Conservation (phyloP, 2,329 filamentous ascomycete genomes). For the Hypoxylon sp. region DNA sequence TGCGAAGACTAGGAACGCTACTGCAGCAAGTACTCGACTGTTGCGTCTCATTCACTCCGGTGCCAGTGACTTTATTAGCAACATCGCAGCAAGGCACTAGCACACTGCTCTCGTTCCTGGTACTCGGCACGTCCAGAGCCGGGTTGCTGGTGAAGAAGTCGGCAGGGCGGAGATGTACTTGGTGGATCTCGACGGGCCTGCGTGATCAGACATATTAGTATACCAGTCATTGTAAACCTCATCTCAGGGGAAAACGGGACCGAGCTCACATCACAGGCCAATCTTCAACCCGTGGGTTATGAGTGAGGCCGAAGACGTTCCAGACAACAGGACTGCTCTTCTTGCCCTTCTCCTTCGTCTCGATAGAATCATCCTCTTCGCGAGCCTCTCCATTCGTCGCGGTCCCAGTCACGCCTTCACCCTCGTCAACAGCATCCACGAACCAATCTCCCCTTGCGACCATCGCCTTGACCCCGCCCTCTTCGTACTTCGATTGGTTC, state of each 20-base stretch:
- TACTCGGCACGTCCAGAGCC: conserved; percentile 60
- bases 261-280: conserved; percentile 64
- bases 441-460: conserved; percentile 63
- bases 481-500: conserved; percentile 61
- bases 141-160: conserved; percentile 64
- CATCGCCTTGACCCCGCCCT: conserved; percentile 62
- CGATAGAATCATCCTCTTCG: conserved; percentile 18
- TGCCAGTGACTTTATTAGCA: conserved; percentile 17
- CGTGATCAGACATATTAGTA: conserved; percentile 21
- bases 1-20: conserved; percentile 28
- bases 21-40: conserved; percentile 35
- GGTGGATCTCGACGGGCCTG: conserved; percentile 64
- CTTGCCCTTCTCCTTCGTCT: conserved; percentile 54
- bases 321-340: conserved; percentile 66
- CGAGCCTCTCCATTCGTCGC: conserved; percentile 45
- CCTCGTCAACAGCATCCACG: conserved; percentile 46
- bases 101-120: conserved; percentile 58
- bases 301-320: conserved; percentile 64
- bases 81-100: conserved; percentile 53
- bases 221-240: background rate
- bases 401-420: conserved; percentile 26
- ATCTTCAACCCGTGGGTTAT: conserved; percentile 63
- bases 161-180: conserved; percentile 60
- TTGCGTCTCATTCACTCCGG: conserved; percentile 21
- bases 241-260: conserved; percentile 4